These are phyloP conservation scores for Xylaria sp. DNA, from an alignment of 2,329 filamentous ascomycete species.

Conservation along the genomic window DNA sequence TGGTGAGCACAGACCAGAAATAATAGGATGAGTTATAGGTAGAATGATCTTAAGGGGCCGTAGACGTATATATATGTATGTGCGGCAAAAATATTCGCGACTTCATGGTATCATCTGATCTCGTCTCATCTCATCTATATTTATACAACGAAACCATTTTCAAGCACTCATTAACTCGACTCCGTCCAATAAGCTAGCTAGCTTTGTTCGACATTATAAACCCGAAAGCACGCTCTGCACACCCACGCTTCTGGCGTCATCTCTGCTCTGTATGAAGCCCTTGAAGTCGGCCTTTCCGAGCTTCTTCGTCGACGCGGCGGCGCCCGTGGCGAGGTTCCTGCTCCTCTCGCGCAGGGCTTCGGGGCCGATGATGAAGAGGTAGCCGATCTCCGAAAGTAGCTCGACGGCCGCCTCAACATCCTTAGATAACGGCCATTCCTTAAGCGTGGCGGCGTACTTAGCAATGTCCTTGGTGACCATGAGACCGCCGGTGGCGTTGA, in stretches of 20 bases:
- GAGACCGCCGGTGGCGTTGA: constrained; percentile 91
- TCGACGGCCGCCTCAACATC: constrained; percentile 78
- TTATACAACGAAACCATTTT: constrained; percentile 13
- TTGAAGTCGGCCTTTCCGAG: constrained; percentile 77
- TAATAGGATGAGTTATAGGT: not conserved
- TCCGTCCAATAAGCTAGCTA: not conserved
- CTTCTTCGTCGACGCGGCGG: constrained; percentile 57
- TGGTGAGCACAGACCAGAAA: not conserved
- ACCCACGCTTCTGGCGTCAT: constrained; percentile 82
- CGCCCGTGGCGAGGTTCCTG: constrained; percentile 63
- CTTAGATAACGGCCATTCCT: constrained; percentile 80
- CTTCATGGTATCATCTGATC: constrained; percentile 27
- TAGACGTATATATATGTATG: not conserved
- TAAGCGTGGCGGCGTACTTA: constrained; percentile 87
- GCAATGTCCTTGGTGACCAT: constrained; percentile 97
- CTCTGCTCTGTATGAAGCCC: constrained; percentile 84
- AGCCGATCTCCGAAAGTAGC: constrained; percentile 90
- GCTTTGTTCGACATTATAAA: constrained; percentile 53
- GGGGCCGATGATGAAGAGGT: constrained; percentile 91
- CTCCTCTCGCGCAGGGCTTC: constrained; percentile 79
- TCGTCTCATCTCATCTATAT: constrained; percentile 19
- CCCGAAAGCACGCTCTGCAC: constrained; percentile 84
- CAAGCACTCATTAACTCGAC: not conserved
- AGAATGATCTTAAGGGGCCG: not conserved
- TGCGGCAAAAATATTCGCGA: not conserved